Evolutionary conservation across 2,329 filamentous ascomycete species (phyloP), one percentile per base, ranked within the genome.

Genomic region (Nemania diffusa): DNA sequence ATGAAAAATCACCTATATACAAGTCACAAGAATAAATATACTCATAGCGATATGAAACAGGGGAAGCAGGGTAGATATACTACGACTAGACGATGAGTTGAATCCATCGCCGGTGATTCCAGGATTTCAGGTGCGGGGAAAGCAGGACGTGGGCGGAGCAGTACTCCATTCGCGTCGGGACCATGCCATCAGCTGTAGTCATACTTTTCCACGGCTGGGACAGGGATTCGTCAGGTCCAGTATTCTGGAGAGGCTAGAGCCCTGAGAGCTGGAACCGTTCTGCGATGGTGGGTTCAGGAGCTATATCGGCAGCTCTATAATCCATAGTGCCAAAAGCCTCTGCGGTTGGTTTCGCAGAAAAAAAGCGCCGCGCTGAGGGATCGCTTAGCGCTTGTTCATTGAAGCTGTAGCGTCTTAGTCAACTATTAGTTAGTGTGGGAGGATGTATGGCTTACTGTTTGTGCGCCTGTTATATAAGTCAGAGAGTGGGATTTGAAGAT

Each of bases 81-180:
- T 27, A 46, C 22, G 48, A 24, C 24, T 3, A 52, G 17, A 20
- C 44, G 20, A 50, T 8, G 24, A 65, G 59, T 37, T 26, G 22
- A 60, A 46, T 34, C 29, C 27, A 17, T 56, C 29, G 15, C 29
- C 27, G n/a, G 5, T 27, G n/a, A n/a, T n/a, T n/a, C n/a, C n/a
- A n/a, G n/a, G 46, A 57, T 64, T 20, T 29, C 34, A 53, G 58
- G 55, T 68, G 66, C 62, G 66, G 66, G 66, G 66, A 68, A 68
- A 57, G 11, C 27, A 24, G n/a, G 46, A 8, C 13, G 44, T 27
- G 24, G 57, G 32, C 61, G 55, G 57, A 56, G 50, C 56, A 55
- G 50, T 52, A 32, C 65, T 64, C 65, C 61, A 57, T 53, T 27
- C 13, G 29, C n/a, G 48, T 40, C 8, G 52, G 44, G 26, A 20